Percentiles rank a stretch among this genome's conserved stretches.
phyloP scores from a whole-genome alignment of 768 basidiomycete genomes.

The Leucocoprinus sp. region DNA sequence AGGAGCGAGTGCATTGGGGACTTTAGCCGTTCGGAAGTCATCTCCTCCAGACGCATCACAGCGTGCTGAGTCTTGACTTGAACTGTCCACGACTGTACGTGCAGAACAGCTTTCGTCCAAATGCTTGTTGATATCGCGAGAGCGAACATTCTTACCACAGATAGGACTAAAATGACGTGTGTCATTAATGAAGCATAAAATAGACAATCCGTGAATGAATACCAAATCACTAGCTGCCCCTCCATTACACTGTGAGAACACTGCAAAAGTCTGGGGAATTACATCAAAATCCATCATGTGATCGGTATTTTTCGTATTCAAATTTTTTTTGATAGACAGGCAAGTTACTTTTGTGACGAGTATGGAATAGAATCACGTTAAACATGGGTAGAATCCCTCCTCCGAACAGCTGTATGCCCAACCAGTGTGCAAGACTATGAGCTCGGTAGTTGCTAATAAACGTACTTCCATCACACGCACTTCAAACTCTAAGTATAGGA shows the following conservation, averaged over 20 bases:
- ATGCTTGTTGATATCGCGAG: conserved; percentile 40
- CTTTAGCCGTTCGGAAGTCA: conserved; percentile 9
- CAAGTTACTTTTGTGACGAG: too few species aligned
- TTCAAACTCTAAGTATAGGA: too few species aligned
- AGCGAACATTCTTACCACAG: conserved; percentile 34
- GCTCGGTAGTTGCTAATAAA: too few species aligned
- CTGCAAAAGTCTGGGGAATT: neutral
- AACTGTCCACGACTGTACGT: conserved; percentile 7
- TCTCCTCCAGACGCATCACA: conserved; percentile 1
- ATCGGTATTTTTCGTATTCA: too few species aligned
- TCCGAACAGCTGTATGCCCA: too few species aligned
- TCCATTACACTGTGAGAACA: neutral
- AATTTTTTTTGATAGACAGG: too few species aligned
- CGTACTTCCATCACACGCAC: too few species aligned
- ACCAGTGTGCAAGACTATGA: too few species aligned
- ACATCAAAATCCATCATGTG: neutral
- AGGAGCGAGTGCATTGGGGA: conserved; percentile 24
- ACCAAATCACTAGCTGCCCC: conserved; percentile 6
- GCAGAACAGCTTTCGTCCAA: conserved; percentile 37
- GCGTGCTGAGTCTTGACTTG: conserved; percentile 4
- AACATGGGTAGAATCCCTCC: too few species aligned
- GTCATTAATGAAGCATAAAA: neutral
- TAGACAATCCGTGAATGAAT: neutral
- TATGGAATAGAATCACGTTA: too few species aligned
- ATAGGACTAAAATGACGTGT: conserved; percentile 32